A percentile compares a stretch with the other conserved stretches of the same genome.
Conservation (phyloP, 2,329 filamentous ascomycete genomes). For the Diaporthe helianthi region DNA sequence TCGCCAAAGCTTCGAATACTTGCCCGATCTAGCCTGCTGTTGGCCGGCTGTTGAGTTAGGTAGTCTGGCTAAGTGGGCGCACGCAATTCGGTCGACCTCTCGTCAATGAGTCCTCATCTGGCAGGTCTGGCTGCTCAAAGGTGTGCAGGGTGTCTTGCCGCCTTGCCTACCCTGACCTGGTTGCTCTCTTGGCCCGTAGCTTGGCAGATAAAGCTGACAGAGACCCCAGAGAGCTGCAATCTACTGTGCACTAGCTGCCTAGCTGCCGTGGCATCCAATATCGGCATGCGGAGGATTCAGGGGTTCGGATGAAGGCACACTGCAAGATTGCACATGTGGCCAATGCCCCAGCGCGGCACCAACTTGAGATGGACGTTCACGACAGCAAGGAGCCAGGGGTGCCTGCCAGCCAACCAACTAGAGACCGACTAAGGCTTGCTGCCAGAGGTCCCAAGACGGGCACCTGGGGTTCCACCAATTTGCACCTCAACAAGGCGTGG, state of each 20-base stretch:
- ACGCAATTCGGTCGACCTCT: background rate
- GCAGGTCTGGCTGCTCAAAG: too few relatives aligned
- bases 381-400: background rate
- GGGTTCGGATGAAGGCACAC: conserved; percentile 11
- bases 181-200: conserved; percentile 7
- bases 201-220: conserved; percentile 20
- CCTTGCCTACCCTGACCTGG: background rate
- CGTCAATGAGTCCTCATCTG: background rate
- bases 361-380: background rate
- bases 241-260: too few relatives aligned
- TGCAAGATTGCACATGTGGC: background rate
- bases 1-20: conserved; percentile 2
- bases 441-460: background rate
- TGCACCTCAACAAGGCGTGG: conserved; percentile 1
- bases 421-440: conserved; percentile 4
- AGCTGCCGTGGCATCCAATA: conserved; percentile 12
- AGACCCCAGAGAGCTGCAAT: too few relatives aligned
- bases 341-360: background rate
- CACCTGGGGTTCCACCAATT: background rate
- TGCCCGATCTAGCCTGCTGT: conserved; percentile 9
- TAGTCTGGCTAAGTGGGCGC: background rate
- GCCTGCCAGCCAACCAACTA: background rate
- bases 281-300: conserved; percentile 8
- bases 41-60: too few relatives aligned
- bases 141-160: background rate